These are phyloP conservation scores for Corymbia citriodora DNA, from an alignment of 441 rosid species.

Conservation along the genomic window DNA sequence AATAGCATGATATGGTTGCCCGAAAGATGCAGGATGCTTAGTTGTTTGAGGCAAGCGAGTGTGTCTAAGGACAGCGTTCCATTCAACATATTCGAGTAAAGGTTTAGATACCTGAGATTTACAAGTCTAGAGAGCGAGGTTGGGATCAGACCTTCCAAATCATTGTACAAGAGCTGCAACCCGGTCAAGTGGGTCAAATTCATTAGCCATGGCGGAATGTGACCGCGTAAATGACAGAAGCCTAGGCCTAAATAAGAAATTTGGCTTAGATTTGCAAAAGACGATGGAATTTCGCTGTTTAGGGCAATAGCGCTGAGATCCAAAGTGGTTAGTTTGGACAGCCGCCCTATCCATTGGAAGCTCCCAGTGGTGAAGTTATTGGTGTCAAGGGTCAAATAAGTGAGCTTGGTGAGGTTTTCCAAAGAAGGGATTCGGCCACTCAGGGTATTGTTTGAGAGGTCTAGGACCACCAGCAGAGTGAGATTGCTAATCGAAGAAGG, in stretches of 20 bases:
- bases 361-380: background rate
- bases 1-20: background rate
- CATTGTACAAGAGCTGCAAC: background rate
- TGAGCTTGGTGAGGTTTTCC: background rate
- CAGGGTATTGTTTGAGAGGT: background rate
- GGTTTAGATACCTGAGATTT: background rate
- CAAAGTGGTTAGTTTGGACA: background rate
- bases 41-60: background rate
- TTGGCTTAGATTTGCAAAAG: background rate
- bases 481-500: slow-evolving; percentile 5
- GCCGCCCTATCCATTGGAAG: background rate
- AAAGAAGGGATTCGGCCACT: background rate
- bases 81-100: background rate
- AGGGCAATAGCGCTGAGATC: background rate
- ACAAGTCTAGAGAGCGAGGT: background rate
- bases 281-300: background rate
- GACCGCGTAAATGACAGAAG: background rate
- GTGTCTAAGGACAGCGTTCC: background rate
- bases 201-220: background rate
- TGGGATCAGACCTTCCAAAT: background rate
- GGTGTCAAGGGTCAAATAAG: background rate
- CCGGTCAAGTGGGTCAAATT: background rate
- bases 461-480: background rate
- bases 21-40: background rate
- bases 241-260: background rate